These are phyloP conservation scores for Metarhizium brunneum DNA, from an alignment of 2,329 filamentous ascomycete genomes.

Conservation along the genomic window DNA sequence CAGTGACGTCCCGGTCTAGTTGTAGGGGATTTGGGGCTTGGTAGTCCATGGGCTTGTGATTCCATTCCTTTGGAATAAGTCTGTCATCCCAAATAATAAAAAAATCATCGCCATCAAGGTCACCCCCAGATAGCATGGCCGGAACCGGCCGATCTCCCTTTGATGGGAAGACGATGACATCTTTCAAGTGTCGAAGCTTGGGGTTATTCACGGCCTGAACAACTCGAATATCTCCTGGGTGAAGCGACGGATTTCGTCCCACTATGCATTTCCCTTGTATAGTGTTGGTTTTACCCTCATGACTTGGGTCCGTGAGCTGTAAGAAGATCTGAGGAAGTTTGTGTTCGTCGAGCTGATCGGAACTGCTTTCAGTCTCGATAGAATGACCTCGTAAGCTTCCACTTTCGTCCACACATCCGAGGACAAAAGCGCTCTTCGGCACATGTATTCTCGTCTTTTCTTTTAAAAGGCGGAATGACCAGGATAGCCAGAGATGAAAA, in stretches of 20 bases:
- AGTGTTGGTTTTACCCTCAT: constrained; percentile 47
- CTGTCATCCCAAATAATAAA: constrained; percentile 83
- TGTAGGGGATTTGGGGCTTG: constrained; percentile 45
- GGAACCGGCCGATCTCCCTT: constrained; percentile 76
- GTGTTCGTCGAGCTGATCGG: constrained; percentile 31
- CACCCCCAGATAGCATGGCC: constrained; percentile 92
- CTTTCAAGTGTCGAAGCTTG: constrained; percentile 63
- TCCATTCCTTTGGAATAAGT: constrained; percentile 62
- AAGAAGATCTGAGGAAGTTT: constrained; percentile 80
- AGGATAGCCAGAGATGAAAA: constrained; percentile 76
- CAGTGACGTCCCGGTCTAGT: constrained; percentile 53
- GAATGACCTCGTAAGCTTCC: constrained; percentile 63
- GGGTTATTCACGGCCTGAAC: constrained; percentile 74
- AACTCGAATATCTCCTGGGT: constrained; percentile 84
- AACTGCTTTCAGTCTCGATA: constrained; percentile 30
- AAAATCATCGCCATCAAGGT: constrained; percentile 93
- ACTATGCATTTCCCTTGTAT: constrained; percentile 73
- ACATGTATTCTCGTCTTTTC: constrained; percentile 84
- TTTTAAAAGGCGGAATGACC: constrained; percentile 82
- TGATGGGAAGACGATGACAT: constrained; percentile 82
- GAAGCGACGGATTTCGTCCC: constrained; percentile 86
- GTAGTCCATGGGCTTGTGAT: constrained; percentile 72
- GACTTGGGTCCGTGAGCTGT: constrained; percentile 57
- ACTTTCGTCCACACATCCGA: constrained; percentile 86
- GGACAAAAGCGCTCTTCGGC: constrained; percentile 73